phyloP scores from a whole-genome alignment of 371 early-diverging fungal genomes.

The Agmasoma carcini region DNA sequence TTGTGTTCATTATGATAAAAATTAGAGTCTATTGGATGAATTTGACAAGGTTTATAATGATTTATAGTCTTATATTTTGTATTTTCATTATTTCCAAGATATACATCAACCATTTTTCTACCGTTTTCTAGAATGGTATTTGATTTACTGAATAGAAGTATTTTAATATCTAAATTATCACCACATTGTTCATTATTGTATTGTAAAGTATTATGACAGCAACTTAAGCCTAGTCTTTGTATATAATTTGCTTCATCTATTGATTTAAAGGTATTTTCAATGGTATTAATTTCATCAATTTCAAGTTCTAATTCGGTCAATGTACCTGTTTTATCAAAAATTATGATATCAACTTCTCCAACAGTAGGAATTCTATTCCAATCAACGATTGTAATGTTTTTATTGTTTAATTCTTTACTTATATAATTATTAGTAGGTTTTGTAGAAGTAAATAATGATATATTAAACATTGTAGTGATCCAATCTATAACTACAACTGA shows the following conservation, averaged over 20 bases:
- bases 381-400: too few relatives aligned
- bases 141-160: slow-evolving; percentile 78
- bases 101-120: too few relatives aligned
- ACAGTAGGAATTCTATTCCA: slow-evolving; percentile 80
- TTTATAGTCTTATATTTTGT: too few relatives aligned
- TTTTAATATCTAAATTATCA: slow-evolving; percentile 87
- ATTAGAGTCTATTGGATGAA: not conserved
- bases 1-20: not conserved
- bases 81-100: too few relatives aligned
- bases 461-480: not conserved
- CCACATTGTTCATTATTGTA: slow-evolving; percentile 73
- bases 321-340: slow-evolving; percentile 98
- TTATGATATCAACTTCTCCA: slow-evolving; percentile 78
- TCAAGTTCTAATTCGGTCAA: slow-evolving; percentile 91
- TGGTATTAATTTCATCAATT: slow-evolving; percentile 65
- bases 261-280: not conserved
- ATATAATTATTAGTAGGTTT: too few relatives aligned
- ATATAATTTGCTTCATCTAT: slow-evolving; percentile 5
- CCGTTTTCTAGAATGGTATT: not conserved
- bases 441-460: not conserved
- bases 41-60: not conserved
- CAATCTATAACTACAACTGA: not conserved
- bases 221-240: slow-evolving; percentile 60
- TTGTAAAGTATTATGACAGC: slow-evolving; percentile 81
- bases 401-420: too few relatives aligned